Percentiles rank a stretch among this genome's conserved stretches.
phyloP scores from a whole-genome alignment of 305 asterid species.

The Euphrasia arctica region DNA sequence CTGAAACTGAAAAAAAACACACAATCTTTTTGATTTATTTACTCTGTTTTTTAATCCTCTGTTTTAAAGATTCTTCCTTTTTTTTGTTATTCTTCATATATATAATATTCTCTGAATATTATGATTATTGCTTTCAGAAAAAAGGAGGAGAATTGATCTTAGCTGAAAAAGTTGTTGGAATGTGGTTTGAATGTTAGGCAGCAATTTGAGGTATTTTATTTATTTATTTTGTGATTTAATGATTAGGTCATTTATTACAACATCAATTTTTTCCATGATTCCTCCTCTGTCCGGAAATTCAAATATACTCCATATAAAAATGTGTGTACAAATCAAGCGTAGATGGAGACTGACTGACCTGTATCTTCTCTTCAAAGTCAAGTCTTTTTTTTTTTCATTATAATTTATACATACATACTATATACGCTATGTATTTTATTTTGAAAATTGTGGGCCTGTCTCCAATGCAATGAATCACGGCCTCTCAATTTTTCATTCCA shows the following conservation, averaged over 20 bases:
- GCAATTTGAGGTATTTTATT: slow-evolving; percentile 41
- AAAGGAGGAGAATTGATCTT: slow-evolving; percentile 37
- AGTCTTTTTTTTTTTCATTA: slow-evolving; percentile 48
- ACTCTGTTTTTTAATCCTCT: not conserved
- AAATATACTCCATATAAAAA: slow-evolving; percentile 30
- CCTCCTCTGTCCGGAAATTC: slow-evolving; percentile 19
- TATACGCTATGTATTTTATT: slow-evolving; percentile 14
- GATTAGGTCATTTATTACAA: slow-evolving; percentile 34
- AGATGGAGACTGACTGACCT: slow-evolving; percentile 37
- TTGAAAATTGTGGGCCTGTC: slow-evolving; percentile 29
- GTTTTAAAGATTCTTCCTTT: not conserved
- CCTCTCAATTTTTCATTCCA: slow-evolving; percentile 21
- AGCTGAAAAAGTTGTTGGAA: slow-evolving; percentile 39
- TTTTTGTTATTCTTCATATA: slow-evolving; percentile 5
- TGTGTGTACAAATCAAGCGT: slow-evolving; percentile 35
- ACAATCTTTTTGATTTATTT: slow-evolving; percentile 20
- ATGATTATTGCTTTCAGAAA: slow-evolving; percentile 50
- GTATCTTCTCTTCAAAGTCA: slow-evolving; percentile 85
- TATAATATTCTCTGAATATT: slow-evolving; percentile 33
- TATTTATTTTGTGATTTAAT: slow-evolving; percentile 20
- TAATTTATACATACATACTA: slow-evolving; percentile 10
- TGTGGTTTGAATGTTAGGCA: slow-evolving; percentile 69
- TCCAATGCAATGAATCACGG: slow-evolving; percentile 21
- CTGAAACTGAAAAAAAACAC: slow-evolving; percentile 7
- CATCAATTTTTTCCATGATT: slow-evolving; percentile 29